A percentile compares a stretch with the other conserved stretches of the same genome.
phyloP scores from a whole-genome alignment of 2,329 filamentous ascomycete species.

The Didymella segeticola region DNA sequence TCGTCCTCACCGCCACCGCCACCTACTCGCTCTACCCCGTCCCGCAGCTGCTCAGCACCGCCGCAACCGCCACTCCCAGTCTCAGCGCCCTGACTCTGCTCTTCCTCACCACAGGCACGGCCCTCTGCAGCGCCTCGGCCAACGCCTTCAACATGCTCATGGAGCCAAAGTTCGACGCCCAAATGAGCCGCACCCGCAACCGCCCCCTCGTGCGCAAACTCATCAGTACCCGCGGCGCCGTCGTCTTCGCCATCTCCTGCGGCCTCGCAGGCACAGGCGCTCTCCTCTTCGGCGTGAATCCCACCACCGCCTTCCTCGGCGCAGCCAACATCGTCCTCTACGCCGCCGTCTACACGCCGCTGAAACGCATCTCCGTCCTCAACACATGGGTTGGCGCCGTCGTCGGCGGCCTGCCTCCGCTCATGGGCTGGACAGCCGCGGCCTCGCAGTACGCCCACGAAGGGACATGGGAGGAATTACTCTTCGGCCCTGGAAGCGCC shows the following conservation, averaged over 20 bases:
- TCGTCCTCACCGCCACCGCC: constrained; percentile 88
- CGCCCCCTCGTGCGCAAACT: constrained; percentile 85
- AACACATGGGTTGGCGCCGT: constrained; percentile 97
- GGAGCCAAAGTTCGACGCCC: constrained; percentile 86
- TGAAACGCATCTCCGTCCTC: constrained; percentile 83
- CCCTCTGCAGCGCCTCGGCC: constrained; percentile 86
- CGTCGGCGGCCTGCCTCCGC: constrained; percentile 88
- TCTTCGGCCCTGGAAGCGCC: constrained; percentile 71
- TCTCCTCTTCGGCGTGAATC: constrained; percentile 90
- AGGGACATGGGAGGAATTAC: constrained; percentile 74
- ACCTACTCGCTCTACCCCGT: constrained; percentile 94
- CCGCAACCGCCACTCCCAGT: constrained; percentile 73
- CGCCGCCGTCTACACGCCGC: constrained; percentile 87
- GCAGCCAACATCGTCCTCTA: constrained; percentile 87
- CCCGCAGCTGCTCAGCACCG: constrained; percentile 78
- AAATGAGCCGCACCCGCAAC: constrained; percentile 93
- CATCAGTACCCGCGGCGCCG: constrained; percentile 72
- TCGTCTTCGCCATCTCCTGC: constrained; percentile 78
- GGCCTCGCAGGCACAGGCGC: constrained; percentile 73
- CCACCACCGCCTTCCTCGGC: constrained; percentile 86
- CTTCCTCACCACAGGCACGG: constrained; percentile 89
- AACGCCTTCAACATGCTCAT: constrained; percentile 98
- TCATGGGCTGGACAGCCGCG: constrained; percentile 98
- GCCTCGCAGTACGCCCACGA: constrained; percentile 78
- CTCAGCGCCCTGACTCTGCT: constrained; percentile 89